These are phyloP conservation scores for Hanseniaspora singularis DNA, from an alignment of 805 yeast species.

Conservation along the genomic window DNA sequence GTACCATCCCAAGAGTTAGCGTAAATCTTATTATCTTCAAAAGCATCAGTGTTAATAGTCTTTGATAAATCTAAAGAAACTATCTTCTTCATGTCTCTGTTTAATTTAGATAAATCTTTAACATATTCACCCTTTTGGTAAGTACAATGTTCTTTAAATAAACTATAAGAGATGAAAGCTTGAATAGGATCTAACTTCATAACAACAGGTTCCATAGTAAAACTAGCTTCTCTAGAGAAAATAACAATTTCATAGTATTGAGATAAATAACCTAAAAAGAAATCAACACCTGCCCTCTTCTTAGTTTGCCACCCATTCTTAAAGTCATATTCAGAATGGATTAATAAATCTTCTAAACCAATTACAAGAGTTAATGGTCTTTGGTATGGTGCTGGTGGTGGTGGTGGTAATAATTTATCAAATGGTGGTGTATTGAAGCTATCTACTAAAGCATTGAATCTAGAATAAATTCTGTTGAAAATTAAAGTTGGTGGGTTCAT, in stretches of 20 bases:
- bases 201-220: slow-evolving; percentile 72
- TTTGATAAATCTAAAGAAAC: slow-evolving; percentile 68
- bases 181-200: slow-evolving; percentile 87
- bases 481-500: slow-evolving; percentile 58
- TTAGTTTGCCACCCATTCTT: slow-evolving; percentile 97
- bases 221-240: slow-evolving; percentile 74
- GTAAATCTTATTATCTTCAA: slow-evolving; percentile 83
- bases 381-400: slow-evolving; percentile 80
- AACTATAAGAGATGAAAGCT: slow-evolving; percentile 74
- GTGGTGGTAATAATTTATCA: slow-evolving; percentile 83
- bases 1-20: slow-evolving; percentile 77
- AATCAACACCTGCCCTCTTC: slow-evolving; percentile 96
- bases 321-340: slow-evolving; percentile 86
- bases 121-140: slow-evolving; percentile 79
- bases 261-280: slow-evolving; percentile 85
- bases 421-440: slow-evolving; percentile 89
- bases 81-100: slow-evolving; percentile 78
- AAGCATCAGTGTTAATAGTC: slow-evolving; percentile 9
- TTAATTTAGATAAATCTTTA: slow-evolving; percentile 80
- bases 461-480: slow-evolving; percentile 55
- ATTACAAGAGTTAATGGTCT: slow-evolving; percentile 85
- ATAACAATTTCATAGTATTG: slow-evolving; percentile 93
- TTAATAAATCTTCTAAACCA: slow-evolving; percentile 76
- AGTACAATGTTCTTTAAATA: slow-evolving; percentile 77
- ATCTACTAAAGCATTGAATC: slow-evolving; percentile 64